Percentiles rank a stretch among this genome's conserved stretches.
phyloP scores from a whole-genome alignment of 495 filamentous ascomycete species.

The Neurospora terricola region DNA sequence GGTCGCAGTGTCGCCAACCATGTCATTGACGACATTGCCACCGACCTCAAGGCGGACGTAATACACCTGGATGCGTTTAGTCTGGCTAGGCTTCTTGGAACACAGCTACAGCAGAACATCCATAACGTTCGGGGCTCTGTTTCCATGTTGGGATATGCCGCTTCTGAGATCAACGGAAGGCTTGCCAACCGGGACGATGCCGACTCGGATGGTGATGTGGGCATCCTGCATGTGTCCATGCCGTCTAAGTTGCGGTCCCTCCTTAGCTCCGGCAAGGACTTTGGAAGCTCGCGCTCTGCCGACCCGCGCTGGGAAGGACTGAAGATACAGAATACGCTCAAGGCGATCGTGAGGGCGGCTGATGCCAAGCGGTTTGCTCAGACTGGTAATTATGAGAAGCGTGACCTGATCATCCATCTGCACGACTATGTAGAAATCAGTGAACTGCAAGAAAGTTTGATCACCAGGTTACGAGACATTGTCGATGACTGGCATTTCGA shows the following conservation, averaged over 20 bases:
- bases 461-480: slow-evolving; percentile 56
- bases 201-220: slow-evolving; percentile 9
- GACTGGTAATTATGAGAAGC: slow-evolving; percentile 1
- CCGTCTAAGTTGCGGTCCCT: slow-evolving; percentile 16
- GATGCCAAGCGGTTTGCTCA: slow-evolving; percentile 11
- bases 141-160: slow-evolving; percentile 57
- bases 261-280: slow-evolving; percentile 5
- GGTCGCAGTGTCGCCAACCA: slow-evolving; percentile 20
- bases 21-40: slow-evolving; percentile 41
- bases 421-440: slow-evolving; percentile 71
- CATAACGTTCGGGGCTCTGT: slow-evolving; percentile 33
- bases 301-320: slow-evolving; percentile 35
- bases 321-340: slow-evolving; percentile 30
- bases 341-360: slow-evolving; percentile 25
- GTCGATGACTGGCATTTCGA: slow-evolving; percentile 48
- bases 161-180: slow-evolving; percentile 32
- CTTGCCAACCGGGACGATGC: slow-evolving; percentile 5
- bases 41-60: slow-evolving; percentile 58
- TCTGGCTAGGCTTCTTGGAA: slow-evolving; percentile 66
- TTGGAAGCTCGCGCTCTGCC: neutral
- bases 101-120: slow-evolving; percentile 57
- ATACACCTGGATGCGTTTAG: slow-evolving; percentile 69
- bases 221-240: slow-evolving; percentile 14
- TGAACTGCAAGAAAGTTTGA: slow-evolving; percentile 48
- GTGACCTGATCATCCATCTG: slow-evolving; percentile 57